Conservation (phyloP, 331 rosid genomes). For the Pyracantha coccinea region DNA sequence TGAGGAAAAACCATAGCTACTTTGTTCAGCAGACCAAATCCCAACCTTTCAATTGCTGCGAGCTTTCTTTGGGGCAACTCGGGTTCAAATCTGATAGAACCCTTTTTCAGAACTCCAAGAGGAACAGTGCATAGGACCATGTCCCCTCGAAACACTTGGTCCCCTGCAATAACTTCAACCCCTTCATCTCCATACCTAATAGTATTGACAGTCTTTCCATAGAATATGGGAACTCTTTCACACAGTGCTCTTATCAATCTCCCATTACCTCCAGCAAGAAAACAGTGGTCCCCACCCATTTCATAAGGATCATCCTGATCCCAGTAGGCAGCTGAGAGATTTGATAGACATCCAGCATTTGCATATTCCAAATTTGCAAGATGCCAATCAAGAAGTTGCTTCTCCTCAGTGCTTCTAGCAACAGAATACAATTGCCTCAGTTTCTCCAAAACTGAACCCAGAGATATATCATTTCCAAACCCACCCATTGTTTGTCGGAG, state of each 20-base stretch:
- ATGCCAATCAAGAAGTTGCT: slow-evolving; percentile 93
- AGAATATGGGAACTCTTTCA: slow-evolving; percentile 77
- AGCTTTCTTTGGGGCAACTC: slow-evolving; percentile 76
- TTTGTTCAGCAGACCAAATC: slow-evolving; percentile 90
- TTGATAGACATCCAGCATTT: slow-evolving; percentile 94
- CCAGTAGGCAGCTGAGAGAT: slow-evolving; percentile 90
- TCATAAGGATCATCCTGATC: slow-evolving; percentile 98
- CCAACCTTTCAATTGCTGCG: slow-evolving; percentile 76
- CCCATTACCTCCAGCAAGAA: slow-evolving; percentile 89
- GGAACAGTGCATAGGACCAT: slow-evolving; percentile 84
- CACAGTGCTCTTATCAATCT: slow-evolving; percentile 73
- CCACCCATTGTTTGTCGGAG: slow-evolving; percentile 85
- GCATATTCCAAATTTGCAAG: slow-evolving; percentile 89
- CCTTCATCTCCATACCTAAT: slow-evolving; percentile 67
- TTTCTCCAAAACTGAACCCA: slow-evolving; percentile 77
- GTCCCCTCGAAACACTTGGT: slow-evolving; percentile 66
- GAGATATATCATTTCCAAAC: slow-evolving; percentile 64
- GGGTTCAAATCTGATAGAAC: slow-evolving; percentile 55
- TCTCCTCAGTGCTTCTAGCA: slow-evolving; percentile 53
- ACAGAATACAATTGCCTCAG: slow-evolving; percentile 67
- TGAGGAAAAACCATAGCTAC: slow-evolving; percentile 88
- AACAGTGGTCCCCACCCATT: slow-evolving; percentile 98
- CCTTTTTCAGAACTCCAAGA: slow-evolving; percentile 83
- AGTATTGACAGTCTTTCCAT: slow-evolving; percentile 51
- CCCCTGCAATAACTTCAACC: slow-evolving; percentile 70